Evolutionary conservation across 495 filamentous ascomycete species (phyloP).

Genomic region (Pseudoneurospora amorphoporcata): DNA sequence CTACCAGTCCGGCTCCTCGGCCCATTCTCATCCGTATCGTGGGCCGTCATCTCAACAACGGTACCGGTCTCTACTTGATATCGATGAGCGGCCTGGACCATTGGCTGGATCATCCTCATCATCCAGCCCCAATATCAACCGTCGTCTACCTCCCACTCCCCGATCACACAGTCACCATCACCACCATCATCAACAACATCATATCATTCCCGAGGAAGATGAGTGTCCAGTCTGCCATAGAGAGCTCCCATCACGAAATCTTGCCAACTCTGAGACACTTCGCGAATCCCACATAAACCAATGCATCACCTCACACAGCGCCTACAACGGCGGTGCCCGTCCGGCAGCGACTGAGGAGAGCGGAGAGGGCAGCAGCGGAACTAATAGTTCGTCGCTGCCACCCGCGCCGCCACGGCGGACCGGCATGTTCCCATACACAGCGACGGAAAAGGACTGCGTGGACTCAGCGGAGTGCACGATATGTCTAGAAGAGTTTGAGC

Average conservation of each 20-base stretch:
- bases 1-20: conserved; percentile 17
- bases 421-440: conserved; percentile 54
- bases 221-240: conserved; percentile 82
- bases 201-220: conserved; percentile 63
- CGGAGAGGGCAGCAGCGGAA: conserved; percentile 3
- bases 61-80: conserved; percentile 18
- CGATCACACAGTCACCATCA: background rate
- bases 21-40: background rate
- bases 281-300: conserved; percentile 67
- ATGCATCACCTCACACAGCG: conserved; percentile 55
- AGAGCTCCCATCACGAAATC: conserved; percentile 56
- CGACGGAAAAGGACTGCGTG: conserved; percentile 87
- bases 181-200: background rate
- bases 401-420: conserved; percentile 28
- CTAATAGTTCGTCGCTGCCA: conserved; percentile 10
- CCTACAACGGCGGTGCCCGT: conserved; percentile 17
- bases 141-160: conserved; percentile 16
- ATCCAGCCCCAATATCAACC: conserved; percentile 8
- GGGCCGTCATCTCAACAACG: conserved; percentile 12
- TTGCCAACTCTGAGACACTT: conserved; percentile 47
- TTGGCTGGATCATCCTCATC: conserved; percentile 11
- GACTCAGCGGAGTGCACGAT: conserved; percentile 82
- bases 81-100: conserved; percentile 9
- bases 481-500: conserved; percentile 91
- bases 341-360: conserved; percentile 1